Evolutionary conservation across 305 asterid genomes (phyloP).

Genomic region (Plantago rigida): DNA sequence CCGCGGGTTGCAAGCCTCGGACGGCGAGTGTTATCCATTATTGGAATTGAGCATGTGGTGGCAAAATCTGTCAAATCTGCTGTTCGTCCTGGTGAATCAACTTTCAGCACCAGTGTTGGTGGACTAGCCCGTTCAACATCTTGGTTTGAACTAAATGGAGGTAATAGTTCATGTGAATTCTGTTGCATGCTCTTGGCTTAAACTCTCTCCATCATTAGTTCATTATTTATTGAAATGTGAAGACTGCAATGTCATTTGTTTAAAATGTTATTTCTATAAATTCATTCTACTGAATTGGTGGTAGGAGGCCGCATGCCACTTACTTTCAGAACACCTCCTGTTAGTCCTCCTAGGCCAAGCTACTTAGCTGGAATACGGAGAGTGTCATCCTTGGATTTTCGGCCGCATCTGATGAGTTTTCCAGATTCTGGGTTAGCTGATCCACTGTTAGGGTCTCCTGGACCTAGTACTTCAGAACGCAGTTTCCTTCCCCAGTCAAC

Average conservation of each 20-base stretch:
- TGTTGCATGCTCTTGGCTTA: constrained; percentile 9
- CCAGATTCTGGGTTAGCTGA: constrained; percentile 95
- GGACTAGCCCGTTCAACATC: constrained; percentile 96
- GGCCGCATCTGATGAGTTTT: constrained; percentile 80
- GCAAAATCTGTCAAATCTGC: constrained; percentile 57
- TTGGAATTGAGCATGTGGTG: constrained; percentile 92
- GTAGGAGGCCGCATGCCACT: constrained; percentile 69
- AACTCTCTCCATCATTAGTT: not conserved
- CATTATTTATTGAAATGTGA: not conserved
- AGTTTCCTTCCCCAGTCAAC: constrained; percentile 95
- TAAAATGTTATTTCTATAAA: not conserved
- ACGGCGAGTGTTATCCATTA: constrained; percentile 67
- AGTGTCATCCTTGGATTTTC: constrained; percentile 88
- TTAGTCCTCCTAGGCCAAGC: constrained; percentile 94
- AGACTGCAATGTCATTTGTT: not conserved
- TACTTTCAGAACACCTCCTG: constrained; percentile 97
- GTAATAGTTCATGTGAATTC: constrained; percentile 31
- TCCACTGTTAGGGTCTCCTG: constrained; percentile 77
- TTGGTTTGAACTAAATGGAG: constrained; percentile 95
- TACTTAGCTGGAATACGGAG: constrained; percentile 87
- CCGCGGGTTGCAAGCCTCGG: constrained; percentile 89
- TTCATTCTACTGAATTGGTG: constrained; percentile 24
- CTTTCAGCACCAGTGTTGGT: constrained; percentile 50
- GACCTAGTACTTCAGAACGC: constrained; percentile 67
- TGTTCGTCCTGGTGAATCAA: constrained; percentile 49